Evolutionary conservation across 2,329 filamentous ascomycete genomes (phyloP).

Genomic region (Aspergillus ochraceoroseus): DNA sequence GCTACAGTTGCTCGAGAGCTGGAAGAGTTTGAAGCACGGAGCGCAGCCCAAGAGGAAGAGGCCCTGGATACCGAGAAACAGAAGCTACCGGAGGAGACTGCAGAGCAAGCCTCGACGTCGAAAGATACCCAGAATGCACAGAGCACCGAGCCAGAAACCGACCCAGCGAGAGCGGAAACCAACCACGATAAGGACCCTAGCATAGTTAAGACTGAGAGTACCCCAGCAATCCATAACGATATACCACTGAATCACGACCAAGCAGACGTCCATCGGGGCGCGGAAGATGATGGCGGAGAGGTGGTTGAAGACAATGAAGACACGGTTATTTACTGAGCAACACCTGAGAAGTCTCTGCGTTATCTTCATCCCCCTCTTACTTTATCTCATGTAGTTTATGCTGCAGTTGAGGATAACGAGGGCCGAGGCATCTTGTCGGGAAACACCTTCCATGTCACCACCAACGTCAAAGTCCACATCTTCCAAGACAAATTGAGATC

Average conservation of each 20-base stretch:
- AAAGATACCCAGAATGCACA: conserved; percentile 25
- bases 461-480: conserved; percentile 10
- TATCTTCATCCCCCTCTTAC: neutral
- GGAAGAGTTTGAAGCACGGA: conserved; percentile 55
- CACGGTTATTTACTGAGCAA: conserved; percentile 72
- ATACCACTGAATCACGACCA: conserved; percentile 36
- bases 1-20: conserved; percentile 60
- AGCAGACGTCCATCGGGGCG: conserved; percentile 42
- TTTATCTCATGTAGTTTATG: too few relatives aligned
- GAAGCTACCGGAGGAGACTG: conserved; percentile 27
- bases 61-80: conserved; percentile 9
- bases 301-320: conserved; percentile 83
- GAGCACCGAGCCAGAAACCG: conserved; percentile 45
- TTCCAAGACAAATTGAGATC: conserved; percentile 1
- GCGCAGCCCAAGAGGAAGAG: conserved; percentile 34
- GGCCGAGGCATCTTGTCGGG: conserved; percentile 18
- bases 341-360: neutral
- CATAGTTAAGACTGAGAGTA: conserved; percentile 20
- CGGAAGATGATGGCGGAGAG: conserved; percentile 67
- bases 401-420: too few relatives aligned
- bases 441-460: neutral
- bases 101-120: conserved; percentile 21
- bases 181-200: conserved; percentile 18
- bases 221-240: conserved; percentile 28
- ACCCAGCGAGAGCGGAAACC: conserved; percentile 25